These are phyloP conservation scores for Grammothele lineata DNA, from an alignment of 768 basidiomycete species.

Conservation along the genomic window DNA sequence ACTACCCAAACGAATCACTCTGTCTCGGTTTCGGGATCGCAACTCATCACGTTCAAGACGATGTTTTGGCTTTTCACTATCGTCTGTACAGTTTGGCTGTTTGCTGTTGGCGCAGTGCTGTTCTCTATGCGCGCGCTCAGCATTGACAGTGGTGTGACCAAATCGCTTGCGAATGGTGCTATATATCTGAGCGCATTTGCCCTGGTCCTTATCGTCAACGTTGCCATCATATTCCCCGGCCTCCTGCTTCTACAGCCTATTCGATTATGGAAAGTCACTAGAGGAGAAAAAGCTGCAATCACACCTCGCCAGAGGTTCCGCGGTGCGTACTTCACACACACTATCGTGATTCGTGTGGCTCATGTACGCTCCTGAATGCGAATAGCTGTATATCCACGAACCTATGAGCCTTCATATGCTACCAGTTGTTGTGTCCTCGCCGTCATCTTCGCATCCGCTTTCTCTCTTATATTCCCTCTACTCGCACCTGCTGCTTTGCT, in stretches of 20 bases:
- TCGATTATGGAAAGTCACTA: constrained; percentile 53
- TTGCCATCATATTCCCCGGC: constrained; percentile 68
- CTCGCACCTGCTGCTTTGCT: constrained; percentile 68
- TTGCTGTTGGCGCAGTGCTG: constrained; percentile 63
- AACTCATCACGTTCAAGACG: constrained; percentile 57
- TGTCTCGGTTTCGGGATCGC: constrained; percentile 59
- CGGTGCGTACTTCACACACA: constrained; percentile 41
- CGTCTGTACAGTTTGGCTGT: constrained; percentile 56
- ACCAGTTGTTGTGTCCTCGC: constrained; percentile 63
- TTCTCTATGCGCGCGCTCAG: constrained; percentile 62
- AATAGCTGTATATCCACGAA: constrained; percentile 63
- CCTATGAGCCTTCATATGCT: constrained; percentile 67
- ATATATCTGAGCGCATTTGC: constrained; percentile 67
- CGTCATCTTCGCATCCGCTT: constrained; percentile 67
- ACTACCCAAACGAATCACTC: constrained; percentile 50
- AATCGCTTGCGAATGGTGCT: constrained; percentile 60
- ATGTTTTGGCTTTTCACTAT: constrained; percentile 55
- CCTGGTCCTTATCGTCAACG: constrained; percentile 53
- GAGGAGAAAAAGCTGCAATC: constrained; percentile 52
- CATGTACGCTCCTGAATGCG: no score
- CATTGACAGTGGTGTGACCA: constrained; percentile 27
- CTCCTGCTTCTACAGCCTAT: constrained; percentile 69
- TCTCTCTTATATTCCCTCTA: constrained; percentile 72
- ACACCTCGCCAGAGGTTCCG: constrained; percentile 80
- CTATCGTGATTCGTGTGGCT: neutral